Base-by-base conservation (phyloP, 192 early-diverging fungal genomes). In the Coemansia interrupta region DNA sequence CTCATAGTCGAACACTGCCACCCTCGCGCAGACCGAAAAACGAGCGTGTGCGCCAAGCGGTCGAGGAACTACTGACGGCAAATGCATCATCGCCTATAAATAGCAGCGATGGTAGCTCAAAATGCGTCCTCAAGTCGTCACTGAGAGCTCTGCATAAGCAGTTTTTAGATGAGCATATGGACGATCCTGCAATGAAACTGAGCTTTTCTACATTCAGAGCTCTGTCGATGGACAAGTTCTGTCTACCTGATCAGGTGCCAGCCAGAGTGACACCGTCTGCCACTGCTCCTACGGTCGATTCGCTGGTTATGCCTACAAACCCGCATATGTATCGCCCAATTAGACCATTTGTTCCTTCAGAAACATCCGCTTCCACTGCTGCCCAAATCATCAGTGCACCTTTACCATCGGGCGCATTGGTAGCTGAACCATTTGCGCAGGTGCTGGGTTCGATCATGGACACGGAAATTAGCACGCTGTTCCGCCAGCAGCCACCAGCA, bases 141-240 rank as follows among this genome's bases (percentile, higher is more conserved):
- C n/a, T 70, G 30, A 15, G 68, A 1, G 40, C 36, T 28, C 53
- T 70, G 44, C 68, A 70, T 30, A 51, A 61, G 0, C 61, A 56
- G 18, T 70, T 64, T 60, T 22, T 70, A 3, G 40, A 20, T 1
- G 41, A 28, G 26, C 14, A 52, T 23, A 23, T 14, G 32, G 15
- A 5, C 18, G 20, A 19, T 13, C 17, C 5, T 8, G 26, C 26
- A 1, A 70, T 63, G 22, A 46, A 47, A 14, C 20, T 61, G 3
- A 60, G 68, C 41, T 60, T 60, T 39, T 70, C 68, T 22, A 63
- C 61, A 28, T 70, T 70, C 36, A 61, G 68, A 1, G 49, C 56
- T 17, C 53, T 70, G 38, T 56, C 52, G 10, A n/a, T 64, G 44
- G 57, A 38, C 9, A 44, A 63, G 8, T 63, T 64, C 22, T 52